phyloP scores from a whole-genome alignment of 805 yeast genomes.

The Danielia oregonensis region DNA sequence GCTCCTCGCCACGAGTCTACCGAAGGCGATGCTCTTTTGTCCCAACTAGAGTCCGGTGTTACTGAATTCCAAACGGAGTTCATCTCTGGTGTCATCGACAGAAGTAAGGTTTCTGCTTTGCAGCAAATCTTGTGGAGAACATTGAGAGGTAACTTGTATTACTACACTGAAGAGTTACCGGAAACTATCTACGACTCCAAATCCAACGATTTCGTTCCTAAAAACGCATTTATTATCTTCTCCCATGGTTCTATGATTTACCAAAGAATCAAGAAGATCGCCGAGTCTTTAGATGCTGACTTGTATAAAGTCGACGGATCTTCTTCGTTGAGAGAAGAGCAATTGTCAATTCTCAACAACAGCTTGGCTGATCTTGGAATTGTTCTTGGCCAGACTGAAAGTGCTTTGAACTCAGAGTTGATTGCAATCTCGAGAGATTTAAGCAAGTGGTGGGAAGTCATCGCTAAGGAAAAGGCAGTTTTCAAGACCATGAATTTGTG shows the following conservation, averaged over 20 bases:
- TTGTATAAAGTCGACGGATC: conserved; percentile 56
- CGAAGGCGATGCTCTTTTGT: conserved; percentile 35
- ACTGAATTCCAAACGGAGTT: conserved; percentile 37
- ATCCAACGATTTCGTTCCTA: conserved; percentile 54
- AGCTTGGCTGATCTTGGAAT: conserved; percentile 32
- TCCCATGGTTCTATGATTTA: conserved; percentile 83
- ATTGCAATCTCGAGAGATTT: conserved; percentile 72
- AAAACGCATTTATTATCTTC: conserved; percentile 82
- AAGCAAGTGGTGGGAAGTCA: conserved; percentile 44
- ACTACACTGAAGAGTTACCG: conserved; percentile 68
- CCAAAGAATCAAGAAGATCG: conserved; percentile 71
- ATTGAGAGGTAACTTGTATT: conserved; percentile 84
- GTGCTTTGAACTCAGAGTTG: conserved; percentile 57
- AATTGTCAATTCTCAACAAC: conserved; percentile 23
- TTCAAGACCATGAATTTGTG: conserved; percentile 74
- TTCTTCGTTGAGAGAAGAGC: conserved; percentile 25
- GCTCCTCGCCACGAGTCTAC: conserved; percentile 16
- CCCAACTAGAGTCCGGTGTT: conserved; percentile 34
- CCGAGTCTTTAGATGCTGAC: conserved; percentile 86
- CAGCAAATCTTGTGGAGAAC: conserved; percentile 90
- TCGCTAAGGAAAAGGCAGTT: conserved; percentile 77
- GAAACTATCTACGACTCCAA: conserved; percentile 65
- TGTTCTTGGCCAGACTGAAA: conserved; percentile 31
- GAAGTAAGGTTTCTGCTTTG: conserved; percentile 64
- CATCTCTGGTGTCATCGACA: conserved; percentile 78